Percentiles rank a stretch among this genome's conserved stretches.
phyloP scores from a whole-genome alignment of 2,329 filamentous ascomycete species.

The Talaromyces sp. region DNA sequence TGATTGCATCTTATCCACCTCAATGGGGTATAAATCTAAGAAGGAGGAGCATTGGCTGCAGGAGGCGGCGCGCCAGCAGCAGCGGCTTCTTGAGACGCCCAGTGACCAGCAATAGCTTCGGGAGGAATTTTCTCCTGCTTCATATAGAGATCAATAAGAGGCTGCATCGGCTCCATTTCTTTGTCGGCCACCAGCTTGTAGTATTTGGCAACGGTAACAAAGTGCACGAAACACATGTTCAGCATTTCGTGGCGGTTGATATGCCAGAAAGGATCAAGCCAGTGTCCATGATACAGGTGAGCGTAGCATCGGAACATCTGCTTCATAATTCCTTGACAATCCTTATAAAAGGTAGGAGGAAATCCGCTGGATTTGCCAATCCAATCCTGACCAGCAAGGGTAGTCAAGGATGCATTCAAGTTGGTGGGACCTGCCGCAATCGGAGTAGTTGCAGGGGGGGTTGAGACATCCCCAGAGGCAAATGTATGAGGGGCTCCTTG shows the following conservation, averaged over 20 bases:
- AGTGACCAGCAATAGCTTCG: constrained; percentile 51
- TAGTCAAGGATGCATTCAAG: constrained; percentile 15
- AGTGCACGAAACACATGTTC: constrained; percentile 85
- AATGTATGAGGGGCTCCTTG: constrained; percentile 57
- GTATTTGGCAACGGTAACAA: constrained; percentile 74
- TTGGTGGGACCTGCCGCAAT: constrained; percentile 46
- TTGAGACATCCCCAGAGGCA: constrained; percentile 53
- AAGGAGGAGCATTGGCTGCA: background rate
- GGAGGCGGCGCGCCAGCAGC: background rate
- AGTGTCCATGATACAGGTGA: constrained; percentile 97
- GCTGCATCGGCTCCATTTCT: constrained; percentile 94
- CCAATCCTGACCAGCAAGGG: constrained; percentile 64
- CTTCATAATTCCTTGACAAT: constrained; percentile 90
- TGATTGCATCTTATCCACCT: background rate
- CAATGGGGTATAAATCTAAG: background rate
- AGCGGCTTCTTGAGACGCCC: constrained; percentile 34
- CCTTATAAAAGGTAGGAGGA: constrained; percentile 80
- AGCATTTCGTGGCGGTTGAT: constrained; percentile 68
- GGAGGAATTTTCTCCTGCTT: constrained; percentile 82
- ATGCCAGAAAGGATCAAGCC: constrained; percentile 77
- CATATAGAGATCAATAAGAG: constrained; percentile 86
- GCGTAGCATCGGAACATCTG: constrained; percentile 99
- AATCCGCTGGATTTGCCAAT: constrained; percentile 91
- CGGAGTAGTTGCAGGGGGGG: constrained; percentile 51
- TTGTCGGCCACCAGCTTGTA: constrained; percentile 81